phyloP scores from a whole-genome alignment of 2,329 filamentous ascomycete genomes.

The Aspergillus sp. region DNA sequence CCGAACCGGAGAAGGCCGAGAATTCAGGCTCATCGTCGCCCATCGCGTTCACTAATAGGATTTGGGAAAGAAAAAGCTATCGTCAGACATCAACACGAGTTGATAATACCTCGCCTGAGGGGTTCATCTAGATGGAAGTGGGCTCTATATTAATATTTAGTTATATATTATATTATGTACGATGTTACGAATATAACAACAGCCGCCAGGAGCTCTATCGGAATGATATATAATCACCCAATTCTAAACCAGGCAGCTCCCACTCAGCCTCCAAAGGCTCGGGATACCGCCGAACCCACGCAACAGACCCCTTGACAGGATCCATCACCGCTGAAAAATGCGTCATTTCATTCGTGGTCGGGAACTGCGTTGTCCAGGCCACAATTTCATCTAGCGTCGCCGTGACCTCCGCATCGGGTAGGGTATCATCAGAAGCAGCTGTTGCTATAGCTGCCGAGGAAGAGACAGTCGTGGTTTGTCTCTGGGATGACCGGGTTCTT shows the following conservation, averaged over 20 bases:
- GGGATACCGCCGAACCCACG: conserved; percentile 42
- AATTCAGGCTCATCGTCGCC: neutral
- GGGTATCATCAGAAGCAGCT: neutral
- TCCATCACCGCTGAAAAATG: conserved; percentile 62
- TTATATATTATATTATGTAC: neutral
- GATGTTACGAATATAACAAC: neutral
- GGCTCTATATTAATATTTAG: neutral
- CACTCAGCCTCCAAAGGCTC: conserved; percentile 2
- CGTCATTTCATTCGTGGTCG: conserved; percentile 57
- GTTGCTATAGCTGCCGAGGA: neutral
- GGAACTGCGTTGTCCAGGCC: conserved; percentile 52
- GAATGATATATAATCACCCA: neutral
- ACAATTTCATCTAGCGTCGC: conserved; percentile 39
- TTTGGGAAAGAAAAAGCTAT: conserved; percentile 1
- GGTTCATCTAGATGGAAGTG: neutral
- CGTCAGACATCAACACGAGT: neutral
- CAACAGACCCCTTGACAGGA: conserved; percentile 48
- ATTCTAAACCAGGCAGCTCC: neutral
- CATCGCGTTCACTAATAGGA: neutral
- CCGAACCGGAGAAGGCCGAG: neutral
- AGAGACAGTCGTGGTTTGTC: neutral
- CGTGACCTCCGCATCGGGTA: conserved; percentile 16
- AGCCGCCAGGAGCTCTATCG: neutral
- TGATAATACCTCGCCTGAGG: neutral
- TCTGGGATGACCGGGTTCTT: conserved; percentile 20